These are phyloP conservation scores for Larix kaempferi DNA, from an alignment of 75 land plant species.

Conservation along the genomic window DNA sequence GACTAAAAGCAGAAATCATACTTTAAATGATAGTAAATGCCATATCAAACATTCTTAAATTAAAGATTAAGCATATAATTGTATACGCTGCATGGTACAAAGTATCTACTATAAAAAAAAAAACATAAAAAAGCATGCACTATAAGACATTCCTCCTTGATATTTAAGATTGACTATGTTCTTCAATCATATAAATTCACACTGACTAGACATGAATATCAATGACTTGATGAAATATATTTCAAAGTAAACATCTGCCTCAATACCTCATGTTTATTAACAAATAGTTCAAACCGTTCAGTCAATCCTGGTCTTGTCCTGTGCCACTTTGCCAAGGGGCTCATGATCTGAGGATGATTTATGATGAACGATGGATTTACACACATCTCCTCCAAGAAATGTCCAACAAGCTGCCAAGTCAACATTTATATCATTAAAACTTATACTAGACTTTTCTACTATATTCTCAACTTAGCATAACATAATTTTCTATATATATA, in stretches of 20 bases:
- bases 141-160: neutral
- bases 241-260: neutral
- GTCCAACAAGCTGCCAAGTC: conserved; percentile 80
- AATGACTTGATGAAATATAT: neutral
- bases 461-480: neutral
- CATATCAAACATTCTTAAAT: neutral
- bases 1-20: neutral
- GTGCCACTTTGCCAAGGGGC: conserved; percentile 96
- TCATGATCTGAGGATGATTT: conserved; percentile 95
- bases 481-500: neutral
- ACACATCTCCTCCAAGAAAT: conserved; percentile 87
- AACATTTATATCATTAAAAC: neutral
- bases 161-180: neutral
- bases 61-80: neutral
- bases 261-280: conserved; percentile 91
- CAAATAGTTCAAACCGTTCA: conserved; percentile 91
- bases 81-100: neutral
- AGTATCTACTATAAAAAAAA: neutral
- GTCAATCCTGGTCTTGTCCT: conserved; percentile 74
- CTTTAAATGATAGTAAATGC: neutral
- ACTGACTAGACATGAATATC: neutral
- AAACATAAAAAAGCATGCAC: neutral
- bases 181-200: neutral
- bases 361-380: conserved; percentile 93
- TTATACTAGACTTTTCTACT: neutral